These are phyloP conservation scores for Globisporangium lucens DNA, from an alignment of 352 stramenopile species.

Conservation along the genomic window DNA sequence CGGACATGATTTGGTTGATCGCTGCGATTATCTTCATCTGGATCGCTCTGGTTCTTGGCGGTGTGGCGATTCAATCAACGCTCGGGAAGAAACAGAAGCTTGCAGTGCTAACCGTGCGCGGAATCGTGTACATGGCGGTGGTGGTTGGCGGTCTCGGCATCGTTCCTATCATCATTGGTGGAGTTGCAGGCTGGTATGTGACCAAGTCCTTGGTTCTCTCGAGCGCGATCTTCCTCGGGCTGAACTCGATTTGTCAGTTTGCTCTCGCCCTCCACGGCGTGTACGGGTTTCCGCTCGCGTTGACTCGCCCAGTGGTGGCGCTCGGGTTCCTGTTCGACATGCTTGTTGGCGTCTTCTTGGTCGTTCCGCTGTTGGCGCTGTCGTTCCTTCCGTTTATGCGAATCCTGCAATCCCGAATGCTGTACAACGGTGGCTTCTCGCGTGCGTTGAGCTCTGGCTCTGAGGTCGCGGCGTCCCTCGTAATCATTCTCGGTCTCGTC, in stretches of 20 bases:
- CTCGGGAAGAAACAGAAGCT: constrained; percentile 59
- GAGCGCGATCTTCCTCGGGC: constrained; percentile 57
- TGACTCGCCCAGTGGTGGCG: constrained; percentile 62
- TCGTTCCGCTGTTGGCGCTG: constrained; percentile 68
- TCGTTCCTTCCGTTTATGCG: constrained; percentile 85
- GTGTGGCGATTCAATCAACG: constrained; percentile 38
- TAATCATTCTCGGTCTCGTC: constrained; percentile 72
- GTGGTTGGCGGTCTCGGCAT: constrained; percentile 59
- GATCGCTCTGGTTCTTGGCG: constrained; percentile 51
- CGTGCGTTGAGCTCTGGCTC: constrained; percentile 70
- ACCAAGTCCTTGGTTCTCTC: constrained; percentile 70
- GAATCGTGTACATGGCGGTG: constrained; percentile 71
- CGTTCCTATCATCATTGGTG: constrained; percentile 51
- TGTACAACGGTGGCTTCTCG: constrained; percentile 87
- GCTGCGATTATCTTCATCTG: constrained; percentile 48
- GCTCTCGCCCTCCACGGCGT: constrained; percentile 62
- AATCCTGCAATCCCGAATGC: constrained; percentile 81
- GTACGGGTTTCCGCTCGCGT: constrained; percentile 56
- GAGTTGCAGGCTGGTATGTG: constrained; percentile 52
- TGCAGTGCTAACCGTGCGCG: constrained; percentile 50
- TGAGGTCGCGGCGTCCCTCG: constrained; percentile 78
- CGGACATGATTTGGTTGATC: constrained; percentile 43
- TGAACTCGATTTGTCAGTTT: constrained; percentile 76
- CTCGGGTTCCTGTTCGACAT: constrained; percentile 88
- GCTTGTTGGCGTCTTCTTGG: constrained; percentile 75